A percentile compares a stretch with the other conserved stretches of the same genome.
phyloP scores from a whole-genome alignment of 352 stramenopile species.

The Pythium vanterpoolii region DNA sequence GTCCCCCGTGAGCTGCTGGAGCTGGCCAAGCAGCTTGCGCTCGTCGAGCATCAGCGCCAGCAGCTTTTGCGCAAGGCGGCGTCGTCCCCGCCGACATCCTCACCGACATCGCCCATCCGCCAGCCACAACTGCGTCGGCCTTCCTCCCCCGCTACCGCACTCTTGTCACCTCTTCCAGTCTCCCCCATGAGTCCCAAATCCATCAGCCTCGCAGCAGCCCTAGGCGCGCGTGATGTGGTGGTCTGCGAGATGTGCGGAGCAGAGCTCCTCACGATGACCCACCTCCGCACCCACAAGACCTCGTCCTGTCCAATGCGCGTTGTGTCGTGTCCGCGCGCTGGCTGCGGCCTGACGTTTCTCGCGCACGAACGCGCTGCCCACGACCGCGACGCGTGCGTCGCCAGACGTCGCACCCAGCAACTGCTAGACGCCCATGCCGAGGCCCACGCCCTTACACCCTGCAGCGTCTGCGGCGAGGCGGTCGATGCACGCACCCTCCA shows the following conservation, averaged over 20 bases:
- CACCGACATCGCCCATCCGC: not conserved
- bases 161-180: conserved; percentile 9
- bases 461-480: conserved; percentile 34
- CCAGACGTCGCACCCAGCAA: conserved; percentile 30
- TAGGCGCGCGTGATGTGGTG: conserved; percentile 8
- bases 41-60: conserved; percentile 23
- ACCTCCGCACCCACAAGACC: conserved; percentile 36
- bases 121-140: not conserved
- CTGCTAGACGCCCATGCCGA: conserved; percentile 39
- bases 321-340: conserved; percentile 40
- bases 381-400: conserved; percentile 37
- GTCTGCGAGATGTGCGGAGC: conserved; percentile 39
- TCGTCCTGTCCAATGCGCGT: conserved; percentile 37
- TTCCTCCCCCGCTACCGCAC: conserved; percentile 10
- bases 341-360: conserved; percentile 37
- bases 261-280: conserved; percentile 31
- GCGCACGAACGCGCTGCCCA: conserved; percentile 31
- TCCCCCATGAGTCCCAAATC: not conserved
- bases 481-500: conserved; percentile 36
- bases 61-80: conserved; percentile 8
- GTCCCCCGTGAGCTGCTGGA: conserved; percentile 16
- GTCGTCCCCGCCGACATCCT: not conserved
- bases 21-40: conserved; percentile 22
- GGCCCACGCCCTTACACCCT: conserved; percentile 36
- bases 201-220: conserved; percentile 14